These are phyloP conservation scores for Plantago major DNA, from an alignment of 257 asterid species.

Conservation along the genomic window DNA sequence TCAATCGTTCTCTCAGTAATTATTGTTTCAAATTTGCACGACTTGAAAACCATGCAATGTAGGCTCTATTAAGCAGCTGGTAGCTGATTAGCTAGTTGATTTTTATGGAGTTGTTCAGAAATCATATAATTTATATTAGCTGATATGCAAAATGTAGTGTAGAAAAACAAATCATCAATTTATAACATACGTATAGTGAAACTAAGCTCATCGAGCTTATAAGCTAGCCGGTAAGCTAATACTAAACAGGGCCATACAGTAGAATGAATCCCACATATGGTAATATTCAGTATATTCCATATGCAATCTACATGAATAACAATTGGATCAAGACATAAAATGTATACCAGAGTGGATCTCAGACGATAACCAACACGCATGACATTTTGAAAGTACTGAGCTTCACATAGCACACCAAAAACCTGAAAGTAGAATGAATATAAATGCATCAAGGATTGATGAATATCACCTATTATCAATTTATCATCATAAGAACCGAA, in stretches of 20 bases:
- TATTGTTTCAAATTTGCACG: no score
- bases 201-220: no score
- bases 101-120: no score
- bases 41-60: no score
- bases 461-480: constrained; percentile 4
- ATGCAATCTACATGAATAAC: constrained; percentile 1
- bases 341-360: constrained; percentile 82
- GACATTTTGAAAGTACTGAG: constrained; percentile 94
- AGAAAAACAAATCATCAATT: no score
- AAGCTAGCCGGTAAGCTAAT: no score
- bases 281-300: neutral
- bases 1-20: no score
- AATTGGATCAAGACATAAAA: constrained; percentile 16
- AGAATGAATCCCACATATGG: neutral
- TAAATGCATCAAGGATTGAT: constrained; percentile 10
- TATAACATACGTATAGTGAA: no score
- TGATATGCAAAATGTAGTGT: no score
- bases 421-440: constrained; percentile 38
- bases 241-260: neutral
- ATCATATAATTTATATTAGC: no score
- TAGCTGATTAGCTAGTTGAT: no score
- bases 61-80: no score
- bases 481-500: constrained; percentile 7
- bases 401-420: constrained; percentile 87
- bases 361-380: constrained; percentile 96